Conservation (phyloP, 495 filamentous ascomycete species). For the Penicillium bialowiezense region DNA sequence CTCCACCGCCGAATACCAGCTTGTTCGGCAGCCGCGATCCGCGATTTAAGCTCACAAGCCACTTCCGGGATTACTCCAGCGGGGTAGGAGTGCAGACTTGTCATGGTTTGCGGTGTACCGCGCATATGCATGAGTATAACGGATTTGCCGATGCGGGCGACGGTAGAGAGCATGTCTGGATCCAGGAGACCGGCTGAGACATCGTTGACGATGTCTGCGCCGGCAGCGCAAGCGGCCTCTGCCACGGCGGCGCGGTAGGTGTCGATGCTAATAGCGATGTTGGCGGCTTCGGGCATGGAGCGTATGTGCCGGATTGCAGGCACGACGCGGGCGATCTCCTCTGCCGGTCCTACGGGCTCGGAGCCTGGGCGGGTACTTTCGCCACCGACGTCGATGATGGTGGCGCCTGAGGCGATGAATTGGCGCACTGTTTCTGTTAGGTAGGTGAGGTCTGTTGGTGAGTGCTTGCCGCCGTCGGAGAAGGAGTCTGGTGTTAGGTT, state of each 20-base stretch:
- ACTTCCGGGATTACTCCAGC: slow-evolving; percentile 70
- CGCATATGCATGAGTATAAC: slow-evolving; percentile 96
- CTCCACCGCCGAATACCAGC: slow-evolving; percentile 89
- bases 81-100: slow-evolving; percentile 63
- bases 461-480: slow-evolving; percentile 79
- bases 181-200: slow-evolving; percentile 82
- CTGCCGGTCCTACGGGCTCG: slow-evolving; percentile 57
- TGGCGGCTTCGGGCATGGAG: slow-evolving; percentile 53
- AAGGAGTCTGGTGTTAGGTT: slow-evolving; percentile 98
- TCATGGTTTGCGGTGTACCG: slow-evolving; percentile 84
- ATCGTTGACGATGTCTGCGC: slow-evolving; percentile 94
- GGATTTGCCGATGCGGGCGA: slow-evolving; percentile 75
- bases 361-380: slow-evolving; percentile 84
- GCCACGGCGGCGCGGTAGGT: slow-evolving; percentile 89
- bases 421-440: slow-evolving; percentile 49
- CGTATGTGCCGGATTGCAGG: slow-evolving; percentile 75
- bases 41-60: slow-evolving; percentile 61
- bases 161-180: slow-evolving; percentile 74
- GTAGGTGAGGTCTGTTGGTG: slow-evolving; percentile 31
- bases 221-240: slow-evolving; percentile 72
- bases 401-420: slow-evolving; percentile 66
- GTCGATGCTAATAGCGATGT: slow-evolving; percentile 78
- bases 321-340: slow-evolving; percentile 76
- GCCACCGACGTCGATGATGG: slow-evolving; percentile 88
- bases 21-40: slow-evolving; percentile 72